Evolutionary conservation across 1,139 yeast species (phyloP), one percentile per base, ranked within the genome.

Genomic region (Geotrichum aggregatum): DNA sequence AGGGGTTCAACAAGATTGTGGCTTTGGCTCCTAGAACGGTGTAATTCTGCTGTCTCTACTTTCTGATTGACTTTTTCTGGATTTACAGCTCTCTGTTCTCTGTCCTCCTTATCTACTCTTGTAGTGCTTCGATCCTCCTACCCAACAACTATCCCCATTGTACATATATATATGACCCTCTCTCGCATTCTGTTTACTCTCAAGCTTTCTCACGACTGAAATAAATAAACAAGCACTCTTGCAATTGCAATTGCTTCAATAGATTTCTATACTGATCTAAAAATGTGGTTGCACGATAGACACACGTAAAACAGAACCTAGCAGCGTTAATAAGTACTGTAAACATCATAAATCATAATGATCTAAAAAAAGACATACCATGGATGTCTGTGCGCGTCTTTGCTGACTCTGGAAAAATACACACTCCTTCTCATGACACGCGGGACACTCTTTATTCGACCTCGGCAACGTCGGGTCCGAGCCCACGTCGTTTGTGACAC

Each of bases 321-420:
- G 18, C 10, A 34, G 24, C n/a, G n/a, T n/a, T n/a, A n/a, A n/a
- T n/a, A n/a, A n/a, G n/a, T n/a, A n/a, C n/a, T 14, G n/a, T 43
- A 16, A 18, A 49, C 19, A 14, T 22, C n/a, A 16, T 22, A 14
- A 47, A 18, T 11, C 7, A 6, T 5, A 30, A 13, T 5, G 11
- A 5, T 13, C 14, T 30, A 34, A 34, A 16, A 7, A n/a, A 30
- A 53, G 50, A 35, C 47, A 34, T 41, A 86, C 85, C 98, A 92
- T 92, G 59, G 94, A 84, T 1, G 99, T 92, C 66, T 94, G 98
- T 50, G 87, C 89, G 54, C 97, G 78, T 65, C 89, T 79, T 70
- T 92, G 98, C 69, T 92, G 99, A 38, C 94, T 83, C 70, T 92
- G 98, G 77, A 94, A 92, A 67, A 92, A 92, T 52, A 94, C 98